phyloP scores from a whole-genome alignment of 2,329 filamentous ascomycete genomes.

The Lecanicillium sp. region DNA sequence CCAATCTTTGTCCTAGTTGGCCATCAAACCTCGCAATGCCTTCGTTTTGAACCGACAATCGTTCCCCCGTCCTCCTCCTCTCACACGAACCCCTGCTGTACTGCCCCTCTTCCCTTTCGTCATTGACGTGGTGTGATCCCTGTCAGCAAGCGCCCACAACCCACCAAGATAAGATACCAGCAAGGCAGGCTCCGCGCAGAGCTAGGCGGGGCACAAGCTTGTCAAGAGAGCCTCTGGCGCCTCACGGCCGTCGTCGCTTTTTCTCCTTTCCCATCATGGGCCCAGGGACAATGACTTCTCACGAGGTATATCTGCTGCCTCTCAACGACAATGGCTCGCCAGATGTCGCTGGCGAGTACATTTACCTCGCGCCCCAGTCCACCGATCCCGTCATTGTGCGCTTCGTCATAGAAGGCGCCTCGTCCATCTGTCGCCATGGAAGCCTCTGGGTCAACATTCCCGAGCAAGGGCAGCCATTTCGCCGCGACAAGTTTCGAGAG shows the following conservation, averaged over 20 bases:
- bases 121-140: too few species aligned
- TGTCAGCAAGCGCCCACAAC: too few species aligned
- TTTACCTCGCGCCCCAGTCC: slow-evolving; percentile 74
- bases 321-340: slow-evolving; percentile 91
- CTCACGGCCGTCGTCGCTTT: slow-evolving; percentile 1
- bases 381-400: slow-evolving; percentile 71
- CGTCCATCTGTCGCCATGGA: slow-evolving; percentile 89
- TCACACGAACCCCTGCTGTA: too few species aligned
- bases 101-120: too few species aligned
- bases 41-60: too few species aligned
- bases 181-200: too few species aligned
- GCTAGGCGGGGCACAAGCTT: too few species aligned
- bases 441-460: slow-evolving; percentile 97
- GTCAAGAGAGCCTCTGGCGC: slow-evolving; percentile 4
- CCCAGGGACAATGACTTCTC: slow-evolving; percentile 55
- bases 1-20: too few species aligned
- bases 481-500: slow-evolving; percentile 72
- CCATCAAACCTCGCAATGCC: too few species aligned
- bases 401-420: slow-evolving; percentile 89
- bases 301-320: slow-evolving; percentile 77
- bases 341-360: slow-evolving; percentile 80
- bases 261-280: slow-evolving; percentile 39
- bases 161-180: too few species aligned
- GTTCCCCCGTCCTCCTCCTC: too few species aligned
- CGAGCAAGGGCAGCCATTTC: slow-evolving; percentile 64